Evolutionary conservation across 2,329 filamentous ascomycete genomes (phyloP), one percentile per base, ranked within the genome.

Genomic region (Elsinoe perseae): DNA sequence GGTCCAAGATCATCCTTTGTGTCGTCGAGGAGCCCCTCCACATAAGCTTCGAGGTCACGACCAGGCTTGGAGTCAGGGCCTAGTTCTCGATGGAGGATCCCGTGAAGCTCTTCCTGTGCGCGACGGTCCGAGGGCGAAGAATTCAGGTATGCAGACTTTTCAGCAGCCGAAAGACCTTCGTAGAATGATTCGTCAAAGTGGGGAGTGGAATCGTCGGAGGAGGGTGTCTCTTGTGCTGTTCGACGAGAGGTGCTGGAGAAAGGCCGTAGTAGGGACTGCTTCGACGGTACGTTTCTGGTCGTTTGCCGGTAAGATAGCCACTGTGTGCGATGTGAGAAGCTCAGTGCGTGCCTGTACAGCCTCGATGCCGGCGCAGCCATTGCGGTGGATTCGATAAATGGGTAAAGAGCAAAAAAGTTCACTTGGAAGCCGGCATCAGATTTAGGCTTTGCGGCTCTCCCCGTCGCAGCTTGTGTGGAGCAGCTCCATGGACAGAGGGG

Each of bases 171-270:
- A 27, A 64, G 57, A 10, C 40, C 46, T 21, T 58, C 53, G 54
- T 50, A 60, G 44, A 61, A 58, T 21, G 34, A 12, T 1, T 52
- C 25, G 38, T 60, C 57, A 57, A 59, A 60, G 48, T 61, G 60
- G 16, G 55, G 55, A n/a, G 57, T 50, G 23, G 27, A 28, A 14
- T 54, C 58, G 8, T 54, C 20, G 14, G 21, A 38, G 21, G 46
- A 12, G 8, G 38, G 18, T 25, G 53, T 2, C 20, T 56, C 53
- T 27, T 34, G 12, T 30, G 50, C 53, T 36, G 34, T 25, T 38
- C 40, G 28, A 16, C 16, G 16, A 18, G 36, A 8, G 10, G 48
- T 42, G 23, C 14, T 52, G 12, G 48, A 52, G 21, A 52, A 36
- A 12, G 30, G 30, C 25, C 36, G 55, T 3, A 30, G 14, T 9